phyloP scores from a whole-genome alignment of 2,329 filamentous ascomycete species.

The Amylocarpus encephaloides region DNA sequence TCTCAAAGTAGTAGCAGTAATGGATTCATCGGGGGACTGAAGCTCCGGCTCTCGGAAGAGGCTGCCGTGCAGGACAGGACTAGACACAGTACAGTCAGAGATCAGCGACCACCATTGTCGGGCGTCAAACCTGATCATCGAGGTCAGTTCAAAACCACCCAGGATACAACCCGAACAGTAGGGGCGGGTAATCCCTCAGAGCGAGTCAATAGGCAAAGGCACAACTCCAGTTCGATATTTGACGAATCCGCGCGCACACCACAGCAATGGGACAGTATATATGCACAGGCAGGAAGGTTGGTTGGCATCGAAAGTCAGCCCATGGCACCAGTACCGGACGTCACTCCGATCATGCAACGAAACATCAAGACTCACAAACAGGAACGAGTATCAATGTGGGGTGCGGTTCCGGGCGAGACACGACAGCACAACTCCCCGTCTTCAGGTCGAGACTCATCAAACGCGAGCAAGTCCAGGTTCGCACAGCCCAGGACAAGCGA shows the following conservation, averaged over 20 bases:
- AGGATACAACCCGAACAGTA: background rate
- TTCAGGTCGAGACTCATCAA: conserved; percentile 7
- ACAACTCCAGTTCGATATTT: background rate
- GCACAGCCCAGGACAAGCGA: conserved; percentile 3
- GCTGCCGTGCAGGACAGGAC: conserved; percentile 16
- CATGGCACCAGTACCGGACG: background rate
- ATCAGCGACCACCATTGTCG: background rate
- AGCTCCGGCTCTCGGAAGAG: conserved; percentile 25
- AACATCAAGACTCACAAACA: background rate
- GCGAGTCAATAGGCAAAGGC: too few species aligned
- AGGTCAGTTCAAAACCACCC: background rate
- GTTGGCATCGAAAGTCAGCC: background rate
- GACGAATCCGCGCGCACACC: background rate
- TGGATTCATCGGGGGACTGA: conserved; percentile 30
- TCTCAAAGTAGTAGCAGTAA: conserved; percentile 6
- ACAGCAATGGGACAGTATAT: background rate
- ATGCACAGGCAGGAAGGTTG: background rate
- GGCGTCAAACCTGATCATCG: background rate
- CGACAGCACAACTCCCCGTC: conserved; percentile 5
- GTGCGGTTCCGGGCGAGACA: conserved; percentile 5
- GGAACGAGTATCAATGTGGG: conserved; percentile 12
- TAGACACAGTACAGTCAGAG: conserved; percentile 5
- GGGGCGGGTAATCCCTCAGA: background rate
- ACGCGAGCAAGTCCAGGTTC: conserved; percentile 3
- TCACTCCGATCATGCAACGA: background rate